Evolutionary conservation across 805 yeast species (phyloP), one percentile per base, ranked within the genome.

Genomic region (Lipomyces sp.): DNA sequence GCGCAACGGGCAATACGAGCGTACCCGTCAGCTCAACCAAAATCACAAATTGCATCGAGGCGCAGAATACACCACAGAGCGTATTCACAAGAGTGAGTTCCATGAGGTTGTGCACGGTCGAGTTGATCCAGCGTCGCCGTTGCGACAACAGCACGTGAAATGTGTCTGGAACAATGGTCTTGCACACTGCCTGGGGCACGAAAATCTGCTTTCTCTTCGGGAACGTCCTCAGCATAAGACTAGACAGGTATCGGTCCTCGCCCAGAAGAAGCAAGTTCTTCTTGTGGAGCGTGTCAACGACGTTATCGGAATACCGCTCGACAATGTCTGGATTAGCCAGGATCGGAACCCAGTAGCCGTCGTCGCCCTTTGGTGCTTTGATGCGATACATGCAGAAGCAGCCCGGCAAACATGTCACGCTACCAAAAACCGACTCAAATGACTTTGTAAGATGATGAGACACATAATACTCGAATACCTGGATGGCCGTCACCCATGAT

Each of bases 51-150:
- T 89, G 96, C 97, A 90, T 90, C 1, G 96, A 88, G 61, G 88
- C 86, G 62, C 96, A 90, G 67, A 90, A 90, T 0, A 95, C 87
- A 59, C 97, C 97, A 76, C 97, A 90, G 58, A 90, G 75, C 67
- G 90, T 96, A 52, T 82, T 83, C 34, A 89, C 91, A 57, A 87
- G 69, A 1, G 83, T 85, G 62, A 90, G 78, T 66, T 90, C 97
- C 84, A 90, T 79, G 67, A 90, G 76, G 65, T 90, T 90, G 68
- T 90, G 97, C 24, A 90, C 93, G 0, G 97, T 90, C 2, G 96
- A 89, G 68, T 90, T 90, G 59, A 90, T 90, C 97, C 97, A 90
- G 67, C 97, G 84, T 72, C 97, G 86, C 68, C 97, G 83, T 67
- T 90, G 97, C 0, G 96, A 90, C 41, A 90, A 72, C 56, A 90